Evolutionary conservation across 257 asterid species (phyloP), one percentile per base, ranked within the genome.

Genomic region (Nicotiana benthamiana): DNA sequence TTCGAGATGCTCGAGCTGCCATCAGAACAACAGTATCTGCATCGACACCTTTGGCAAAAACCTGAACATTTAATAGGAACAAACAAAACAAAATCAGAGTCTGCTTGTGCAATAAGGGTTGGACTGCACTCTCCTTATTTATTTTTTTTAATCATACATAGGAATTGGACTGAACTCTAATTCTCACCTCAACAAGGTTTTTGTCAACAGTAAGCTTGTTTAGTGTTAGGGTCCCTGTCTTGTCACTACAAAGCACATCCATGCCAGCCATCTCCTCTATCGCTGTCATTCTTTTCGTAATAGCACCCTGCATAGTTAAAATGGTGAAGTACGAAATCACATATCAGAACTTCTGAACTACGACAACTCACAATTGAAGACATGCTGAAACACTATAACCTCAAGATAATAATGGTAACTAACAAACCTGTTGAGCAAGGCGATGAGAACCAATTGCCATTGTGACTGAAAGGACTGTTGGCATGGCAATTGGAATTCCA

Each of bases 181-280:
- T 66, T 52, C 87, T 26, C 70, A 94, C 98, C 97, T 95, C 98
- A 24, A 95, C 91, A 80, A 95, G 96, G 87, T 93, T 95, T 89
- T 92, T 95, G 79, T 95, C 99, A 79, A 95, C 99, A 2, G 98
- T 93, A 46, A 95, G 99, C 87, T 95, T 95, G 89, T 95, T 95
- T 72, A 95, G 83, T 46, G 99, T 93, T 84, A 95, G 83, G 56
- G 99, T 95, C 77, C 99, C 99, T 0, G 98, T 93, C 85, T 95
- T 95, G 83, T 95, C 99, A 53, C 99, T 95, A 87, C 99, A 95
- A 60, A 95, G 97, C 83, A 95, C 99, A 63, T 95, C 99, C 99
- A 95, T 95, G 83, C 99, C 99, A 17, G 99, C 99, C 99, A 95
- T 95, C 80, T 95, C 99, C 90, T 95, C 99, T 65, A 95, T 95